phyloP scores from a whole-genome alignment of 768 basidiomycete genomes.

The Tylopilus rubrobrunneus region DNA sequence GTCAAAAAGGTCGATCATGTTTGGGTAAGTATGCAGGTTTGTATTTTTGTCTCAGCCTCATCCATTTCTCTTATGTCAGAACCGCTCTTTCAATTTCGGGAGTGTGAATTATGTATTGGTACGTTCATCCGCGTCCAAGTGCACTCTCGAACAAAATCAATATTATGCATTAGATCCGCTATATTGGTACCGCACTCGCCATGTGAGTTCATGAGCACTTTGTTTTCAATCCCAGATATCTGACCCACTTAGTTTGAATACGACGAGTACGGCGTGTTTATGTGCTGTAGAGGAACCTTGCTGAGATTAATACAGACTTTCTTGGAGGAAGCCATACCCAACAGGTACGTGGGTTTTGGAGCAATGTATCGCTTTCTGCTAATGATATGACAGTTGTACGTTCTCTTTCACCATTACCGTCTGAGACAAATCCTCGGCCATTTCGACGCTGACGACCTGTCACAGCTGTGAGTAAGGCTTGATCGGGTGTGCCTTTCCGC shows the following conservation, averaged over 20 bases:
- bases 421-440: neutral
- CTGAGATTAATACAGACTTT: conserved; percentile 10
- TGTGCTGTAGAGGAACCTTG: neutral
- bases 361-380: neutral
- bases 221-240: neutral
- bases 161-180: conserved; percentile 17
- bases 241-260: conserved; percentile 5
- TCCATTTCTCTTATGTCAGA: conserved; percentile 2
- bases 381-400: conserved; percentile 14
- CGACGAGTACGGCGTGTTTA: conserved; percentile 1
- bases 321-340: conserved; percentile 4
- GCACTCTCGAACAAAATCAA: too few species aligned
- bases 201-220: conserved; percentile 9
- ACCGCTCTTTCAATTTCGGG: conserved; percentile 6
- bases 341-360: conserved; percentile 2
- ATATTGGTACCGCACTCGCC: conserved; percentile 17
- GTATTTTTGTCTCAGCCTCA: neutral
- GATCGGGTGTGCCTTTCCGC: neutral
- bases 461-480: conserved; percentile 14
- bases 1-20: conserved; percentile 14
- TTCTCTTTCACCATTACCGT: neutral
- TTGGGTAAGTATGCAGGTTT: conserved; percentile 10
- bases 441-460: neutral
- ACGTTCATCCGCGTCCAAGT: neutral
- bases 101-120: conserved; percentile 20